A percentile compares a stretch with the other conserved stretches of the same genome.
Conservation (phyloP, 164 flowering plant genomes). For the Vitis cinerea region DNA sequence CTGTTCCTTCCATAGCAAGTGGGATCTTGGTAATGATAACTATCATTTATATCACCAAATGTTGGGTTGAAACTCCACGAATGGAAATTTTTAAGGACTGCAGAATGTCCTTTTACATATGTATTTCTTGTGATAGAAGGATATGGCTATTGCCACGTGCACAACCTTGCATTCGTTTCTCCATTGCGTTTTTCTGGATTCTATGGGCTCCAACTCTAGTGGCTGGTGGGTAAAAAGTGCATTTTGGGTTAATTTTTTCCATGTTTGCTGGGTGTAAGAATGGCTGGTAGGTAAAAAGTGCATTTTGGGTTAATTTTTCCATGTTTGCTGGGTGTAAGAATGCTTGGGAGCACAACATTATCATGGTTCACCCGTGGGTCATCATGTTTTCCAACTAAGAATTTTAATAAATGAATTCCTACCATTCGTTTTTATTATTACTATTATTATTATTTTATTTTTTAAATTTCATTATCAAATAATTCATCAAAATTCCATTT, state of each 20-base stretch:
- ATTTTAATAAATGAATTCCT: constrained; percentile 15
- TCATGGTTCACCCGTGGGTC: constrained; percentile 75
- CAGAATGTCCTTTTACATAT: constrained; percentile 33
- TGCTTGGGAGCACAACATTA: constrained; percentile 85
- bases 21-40: constrained; percentile 48
- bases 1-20: constrained; percentile 38
- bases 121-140: constrained; percentile 67
- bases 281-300: constrained; percentile 97
- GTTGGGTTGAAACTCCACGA: constrained; percentile 42
- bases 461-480: too few species aligned
- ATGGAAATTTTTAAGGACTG: constrained; percentile 38
- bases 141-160: constrained; percentile 68
- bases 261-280: constrained; percentile 79
- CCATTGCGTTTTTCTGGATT: constrained; percentile 74
- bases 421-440: too few species aligned
- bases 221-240: constrained; percentile 95
- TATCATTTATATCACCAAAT: constrained; percentile 37
- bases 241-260: constrained; percentile 82
- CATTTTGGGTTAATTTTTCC: constrained; percentile 80
- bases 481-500: too few species aligned
- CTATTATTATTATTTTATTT: too few species aligned
- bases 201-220: constrained; percentile 91
- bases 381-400: constrained; percentile 58
- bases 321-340: constrained; percentile 79
- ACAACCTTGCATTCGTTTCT: constrained; percentile 74